Evolutionary conservation across 1,139 yeast species (phyloP).

Genomic region (Tardiomyces digboiensis): DNA sequence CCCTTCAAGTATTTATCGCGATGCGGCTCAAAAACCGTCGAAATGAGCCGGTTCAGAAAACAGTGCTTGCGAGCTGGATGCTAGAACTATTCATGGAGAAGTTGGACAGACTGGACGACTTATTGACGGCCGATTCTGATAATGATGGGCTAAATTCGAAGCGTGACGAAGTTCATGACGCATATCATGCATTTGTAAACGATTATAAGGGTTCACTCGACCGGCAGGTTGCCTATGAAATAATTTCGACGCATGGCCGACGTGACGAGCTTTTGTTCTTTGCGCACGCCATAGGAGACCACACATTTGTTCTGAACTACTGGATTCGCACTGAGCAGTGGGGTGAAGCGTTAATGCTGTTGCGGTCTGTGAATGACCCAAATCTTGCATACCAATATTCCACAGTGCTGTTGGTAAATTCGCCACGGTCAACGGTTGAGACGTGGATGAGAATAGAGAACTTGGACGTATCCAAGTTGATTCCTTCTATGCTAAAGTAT

Average conservation of each 20-base stretch:
- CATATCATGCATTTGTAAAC: conserved; percentile 44
- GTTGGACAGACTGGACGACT: conserved; percentile 27
- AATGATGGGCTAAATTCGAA: conserved; percentile 12
- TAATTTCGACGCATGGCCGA: conserved; percentile 57
- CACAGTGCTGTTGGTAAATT: conserved; percentile 54
- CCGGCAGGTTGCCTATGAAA: conserved; percentile 58
- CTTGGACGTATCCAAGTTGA: conserved; percentile 47
- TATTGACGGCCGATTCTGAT: conserved; percentile 13
- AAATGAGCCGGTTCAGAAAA: conserved; percentile 41
- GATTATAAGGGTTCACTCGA: conserved; percentile 45
- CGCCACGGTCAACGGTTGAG: conserved; percentile 63
- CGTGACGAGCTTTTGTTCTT: conserved; percentile 53
- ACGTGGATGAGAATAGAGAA: conserved; percentile 59
- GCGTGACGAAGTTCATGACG: conserved; percentile 19
- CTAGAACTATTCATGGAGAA: conserved; percentile 54
- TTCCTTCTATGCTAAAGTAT: conserved; percentile 71
- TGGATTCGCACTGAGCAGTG: conserved; percentile 65
- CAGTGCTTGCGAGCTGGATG: conserved; percentile 75
- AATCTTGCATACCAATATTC: conserved; percentile 56
- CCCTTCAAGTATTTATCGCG: conserved; percentile 47
- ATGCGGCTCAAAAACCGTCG: conserved; percentile 39
- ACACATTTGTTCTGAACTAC: conserved; percentile 55
- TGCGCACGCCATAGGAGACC: conserved; percentile 63
- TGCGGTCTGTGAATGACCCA: conserved; percentile 42
- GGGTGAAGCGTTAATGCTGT: conserved; percentile 56